phyloP scores from a whole-genome alignment of 1,284 basidiomycete genomes.

The Nidula niveotomentosa region DNA sequence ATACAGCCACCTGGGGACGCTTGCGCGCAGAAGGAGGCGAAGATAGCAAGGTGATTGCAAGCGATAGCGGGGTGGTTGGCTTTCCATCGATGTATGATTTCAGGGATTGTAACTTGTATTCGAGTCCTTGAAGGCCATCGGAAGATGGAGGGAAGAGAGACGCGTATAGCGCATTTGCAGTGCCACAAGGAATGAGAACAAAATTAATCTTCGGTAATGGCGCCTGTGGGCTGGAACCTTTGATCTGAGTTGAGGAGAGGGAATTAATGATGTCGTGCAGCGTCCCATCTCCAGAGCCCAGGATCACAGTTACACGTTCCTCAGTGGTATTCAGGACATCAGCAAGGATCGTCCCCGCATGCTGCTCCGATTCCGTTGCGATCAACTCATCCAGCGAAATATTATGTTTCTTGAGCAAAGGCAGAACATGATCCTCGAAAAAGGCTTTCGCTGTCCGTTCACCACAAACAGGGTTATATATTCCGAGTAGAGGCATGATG shows the following conservation, averaged over 20 bases:
- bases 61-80: slow-evolving; percentile 47
- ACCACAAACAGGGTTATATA: slow-evolving; percentile 48
- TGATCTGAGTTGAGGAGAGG: slow-evolving; percentile 36
- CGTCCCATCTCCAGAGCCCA: slow-evolving; percentile 91
- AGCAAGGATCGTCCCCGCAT: slow-evolving; percentile 59
- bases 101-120: slow-evolving; percentile 57
- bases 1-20: slow-evolving; percentile 28
- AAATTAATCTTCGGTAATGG: slow-evolving; percentile 31
- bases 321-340: slow-evolving; percentile 30
- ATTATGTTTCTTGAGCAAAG: slow-evolving; percentile 51
- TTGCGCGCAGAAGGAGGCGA: slow-evolving; percentile 25
- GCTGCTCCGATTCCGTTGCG: slow-evolving; percentile 50
- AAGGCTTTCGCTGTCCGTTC: slow-evolving; percentile 36
- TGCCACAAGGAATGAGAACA: slow-evolving; percentile 78
- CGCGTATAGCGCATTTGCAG: slow-evolving; percentile 92
- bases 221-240: slow-evolving; percentile 12
- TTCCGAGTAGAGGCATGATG: slow-evolving; percentile 15
- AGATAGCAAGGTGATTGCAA: slow-evolving; percentile 54
- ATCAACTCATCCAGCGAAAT: slow-evolving; percentile 38
- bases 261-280: slow-evolving; percentile 81
- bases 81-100: slow-evolving; percentile 39
- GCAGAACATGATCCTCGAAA: slow-evolving; percentile 61
- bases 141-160: slow-evolving; percentile 50
- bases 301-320: slow-evolving; percentile 45
- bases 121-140: slow-evolving; percentile 19